Evolutionary conservation across 2,329 filamentous ascomycete genomes (phyloP), one percentile per base, ranked within the genome.

Genomic region (Westerdykella ornata): DNA sequence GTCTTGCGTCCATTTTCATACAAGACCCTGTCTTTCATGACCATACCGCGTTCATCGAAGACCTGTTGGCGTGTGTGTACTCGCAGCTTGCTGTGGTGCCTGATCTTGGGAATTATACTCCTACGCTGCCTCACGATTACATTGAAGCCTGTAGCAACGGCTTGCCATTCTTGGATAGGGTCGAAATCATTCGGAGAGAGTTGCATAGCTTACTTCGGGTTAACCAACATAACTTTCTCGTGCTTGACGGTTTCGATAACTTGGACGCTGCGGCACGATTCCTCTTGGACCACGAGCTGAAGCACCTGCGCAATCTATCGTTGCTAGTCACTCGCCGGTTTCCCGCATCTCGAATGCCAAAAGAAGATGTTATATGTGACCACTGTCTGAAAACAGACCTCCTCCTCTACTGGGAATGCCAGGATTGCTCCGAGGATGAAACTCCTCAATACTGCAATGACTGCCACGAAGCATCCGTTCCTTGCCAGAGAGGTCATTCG

Each of bases 231-330:
- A 16, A n/a, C n/a, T 38, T 26, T 18, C 36, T 38, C n/a, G 20
- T 38, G n/a, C 14, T 38, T 8, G 36, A 38, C 18, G 36, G 36
- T 14, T 16, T 15, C 6, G 36, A 38, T 38, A 18, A n/a, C 12
- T 20, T 36, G 34, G 16, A 18, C n/a, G 34, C 5, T 13, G 30
- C 13, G 7, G n/a, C 30, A 5, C 34, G 12, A 36, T n/a, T 36
- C 2, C 34, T 36, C 34, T 16, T 36, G 3, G 34, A 36, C 4
- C 12, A 22, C 15, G 34, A 36, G 19, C 4, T 36, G 16, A 22
- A 18, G 18, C 34, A 36, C 16, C n/a, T 36, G 15, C 34, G 12
- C 4, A 18, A 22, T 19, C 11, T 36, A 16, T 22, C 16, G 7
- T 9, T 36, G 8, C 16, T 36, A 3, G 19, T 36, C 16, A 36